Evolutionary conservation across 441 rosid genomes (phyloP).

Genomic region (Kokia cookei): DNA sequence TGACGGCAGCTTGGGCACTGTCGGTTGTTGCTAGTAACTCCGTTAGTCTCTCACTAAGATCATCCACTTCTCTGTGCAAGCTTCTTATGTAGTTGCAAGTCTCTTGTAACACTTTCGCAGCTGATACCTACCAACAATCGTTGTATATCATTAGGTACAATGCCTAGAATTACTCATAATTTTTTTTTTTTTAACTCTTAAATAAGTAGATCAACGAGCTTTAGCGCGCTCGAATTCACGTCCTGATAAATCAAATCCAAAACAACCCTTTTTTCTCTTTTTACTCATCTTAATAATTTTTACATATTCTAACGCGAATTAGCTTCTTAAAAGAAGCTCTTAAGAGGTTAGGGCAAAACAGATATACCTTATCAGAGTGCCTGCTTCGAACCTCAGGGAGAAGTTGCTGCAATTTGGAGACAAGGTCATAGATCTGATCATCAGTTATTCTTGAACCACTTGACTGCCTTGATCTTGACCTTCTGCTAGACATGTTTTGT

Average conservation of each 20-base stretch:
- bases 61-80: conserved; percentile 80
- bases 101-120: conserved; percentile 70
- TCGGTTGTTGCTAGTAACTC: conserved; percentile 71
- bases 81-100: conserved; percentile 83
- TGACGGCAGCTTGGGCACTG: conserved; percentile 72
- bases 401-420: conserved; percentile 74
- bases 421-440: conserved; percentile 87
- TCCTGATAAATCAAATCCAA: neutral
- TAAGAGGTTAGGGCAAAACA: neutral
- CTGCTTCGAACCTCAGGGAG: conserved; percentile 66
- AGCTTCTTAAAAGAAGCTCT: neutral
- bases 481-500: conserved; percentile 67
- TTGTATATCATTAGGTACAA: neutral
- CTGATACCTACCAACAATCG: conserved; percentile 47
- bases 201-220: rapidly evolving
- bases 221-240: too few relatives aligned
- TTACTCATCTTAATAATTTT: too few relatives aligned
- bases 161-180: rapidly evolving
- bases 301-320: too few relatives aligned
- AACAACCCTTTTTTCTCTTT: neutral
- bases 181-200: too few relatives aligned
- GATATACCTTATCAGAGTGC: conserved; percentile 57
- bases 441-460: conserved; percentile 63
- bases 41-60: conserved; percentile 74
- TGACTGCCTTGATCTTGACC: conserved; percentile 62